Base-by-base conservation (phyloP, 192 early-diverging fungal species). In the Coemansia sp. region DNA sequence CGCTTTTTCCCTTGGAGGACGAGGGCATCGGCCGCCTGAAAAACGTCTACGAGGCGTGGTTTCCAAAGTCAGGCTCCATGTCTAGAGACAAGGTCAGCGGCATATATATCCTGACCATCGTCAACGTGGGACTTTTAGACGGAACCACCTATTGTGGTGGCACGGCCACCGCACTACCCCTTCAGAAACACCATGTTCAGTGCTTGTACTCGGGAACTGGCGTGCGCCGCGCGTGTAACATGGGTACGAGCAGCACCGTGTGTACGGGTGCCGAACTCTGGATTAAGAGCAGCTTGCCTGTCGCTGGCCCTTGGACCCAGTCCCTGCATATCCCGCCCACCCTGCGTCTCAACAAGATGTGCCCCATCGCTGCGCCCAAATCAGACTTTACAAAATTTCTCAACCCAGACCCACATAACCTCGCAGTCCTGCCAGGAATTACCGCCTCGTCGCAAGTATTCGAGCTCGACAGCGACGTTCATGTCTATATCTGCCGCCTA, bases 401-500 rank as follows among this genome's bases (percentile, higher is more conserved):
- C 27, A 72, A 83, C 46, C 39, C 59, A 15, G 34, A 45, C 2
- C 29, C 59, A 14, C n/a, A 32, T 27, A n/a, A 39, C 7, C 69
- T 83, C 17, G 60, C 73, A 12, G 38, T 67, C 34, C 34, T 73
- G 63, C 80, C 80, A 0, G 45, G 41, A 0, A 58, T 77, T 31
- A 62, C 68, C 23, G 75, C 69, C 11, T 64, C 45, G 21, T 38
- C 55, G n/a, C 53, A 29, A 1, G 72, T 77, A 11, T 83, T 83
- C 68, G 75, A 75, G 67, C 69, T 83, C 34, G 80, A 83, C 69
- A 77, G 80, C 75, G 75, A 83, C 64, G 75, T 83, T n/a, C 74
- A 77, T 46, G 67, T 83, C 44, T 83, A 83, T 39, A 25, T 71
- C 3, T 83, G 75, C 42, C 80, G 80, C 21, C 80, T 83, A 5